Percentiles rank a stretch among this genome's conserved stretches.
These are phyloP conservation scores for Pochonia chlamydosporia DNA, from an alignment of 2,329 filamentous ascomycete genomes.

Conservation along the genomic window DNA sequence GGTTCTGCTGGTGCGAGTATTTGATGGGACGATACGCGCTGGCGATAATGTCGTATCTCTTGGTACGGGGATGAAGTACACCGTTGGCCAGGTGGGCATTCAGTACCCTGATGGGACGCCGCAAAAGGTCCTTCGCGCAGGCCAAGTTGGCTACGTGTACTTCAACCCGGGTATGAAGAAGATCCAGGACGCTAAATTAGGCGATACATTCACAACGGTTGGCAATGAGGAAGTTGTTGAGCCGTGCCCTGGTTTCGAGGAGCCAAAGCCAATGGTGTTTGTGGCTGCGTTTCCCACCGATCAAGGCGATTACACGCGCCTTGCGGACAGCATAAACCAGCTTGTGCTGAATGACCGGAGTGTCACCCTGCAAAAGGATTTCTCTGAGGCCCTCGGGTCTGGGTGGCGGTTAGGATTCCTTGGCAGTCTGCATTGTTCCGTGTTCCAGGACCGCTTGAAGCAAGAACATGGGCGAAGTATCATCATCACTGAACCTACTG, in stretches of 20 bases:
- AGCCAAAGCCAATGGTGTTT: constrained; percentile 98
- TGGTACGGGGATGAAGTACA: constrained; percentile 83
- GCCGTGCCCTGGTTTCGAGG: constrained; percentile 86
- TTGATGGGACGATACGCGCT: constrained; percentile 76
- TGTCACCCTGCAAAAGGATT: constrained; percentile 89
- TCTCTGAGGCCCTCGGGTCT: constrained; percentile 85
- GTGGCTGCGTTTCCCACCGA: constrained; percentile 95
- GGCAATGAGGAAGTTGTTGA: constrained; percentile 72
- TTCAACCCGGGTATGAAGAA: constrained; percentile 99
- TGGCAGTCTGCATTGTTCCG: constrained; percentile 97
- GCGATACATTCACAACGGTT: constrained; percentile 86
- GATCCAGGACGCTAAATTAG: constrained; percentile 91
- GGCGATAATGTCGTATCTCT: constrained; percentile 86
- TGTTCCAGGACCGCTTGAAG: constrained; percentile 90
- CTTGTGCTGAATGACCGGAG: constrained; percentile 92
- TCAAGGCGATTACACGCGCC: constrained; percentile 75
- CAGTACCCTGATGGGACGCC: constrained; percentile 87
- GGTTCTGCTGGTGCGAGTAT: constrained; percentile 82
- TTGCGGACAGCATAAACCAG: constrained; percentile 92
- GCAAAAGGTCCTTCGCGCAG: constrained; percentile 74
- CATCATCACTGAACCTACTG: constrained; percentile 93
- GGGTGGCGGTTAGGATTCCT: constrained; percentile 93
- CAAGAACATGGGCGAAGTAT: constrained; percentile 93
- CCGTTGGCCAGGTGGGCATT: constrained; percentile 92
- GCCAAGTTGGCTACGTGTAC: constrained; percentile 92